Base-by-base conservation (phyloP, 2,329 filamentous ascomycete genomes). In the Sclerotinia nivalis region DNA sequence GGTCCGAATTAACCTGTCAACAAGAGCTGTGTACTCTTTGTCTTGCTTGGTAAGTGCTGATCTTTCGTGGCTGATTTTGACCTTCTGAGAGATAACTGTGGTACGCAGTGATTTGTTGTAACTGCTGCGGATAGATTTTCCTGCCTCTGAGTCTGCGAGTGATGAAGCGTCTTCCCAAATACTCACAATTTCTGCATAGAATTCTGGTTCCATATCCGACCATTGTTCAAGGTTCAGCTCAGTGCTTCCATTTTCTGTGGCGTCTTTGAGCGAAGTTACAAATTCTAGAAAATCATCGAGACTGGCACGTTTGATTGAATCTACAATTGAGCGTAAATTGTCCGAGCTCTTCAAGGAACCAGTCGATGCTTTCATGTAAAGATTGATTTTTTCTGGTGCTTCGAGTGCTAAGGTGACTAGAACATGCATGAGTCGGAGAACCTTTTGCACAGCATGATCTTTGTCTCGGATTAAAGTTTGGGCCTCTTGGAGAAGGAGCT, bases 71-170 rank as follows among this genome's bases (percentile, higher is more conserved):
- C 90, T 93, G 54, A 96, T 84, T 76, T 93, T 89, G 25, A 96
- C 91, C 77, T 92, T 91, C 77, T 95, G 91, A 22, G 91, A 91
- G 65, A 95, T 88, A 45, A 95, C 88, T 0, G 92, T 95, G 1
- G 92, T 93, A 58, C 93, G 86, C 54, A 93, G 81, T 56, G 91
- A 88, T 73, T 88, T 89, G 80, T 86, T 87, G 79, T 96, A 91
- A 77, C 90, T 90, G 80, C 90, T 96, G 72, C 89, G 88, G 43
- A 96, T 84, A 5, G 83, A 80, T 50, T 82, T 82, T 13, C 83
- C 81, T 5, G 81, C 77, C 58, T 82, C 79, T 22, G 86, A 83
- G 56, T 80, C 80, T 47, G 80, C 76, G 31, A 84, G 76, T 18
- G 76, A 75, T 56, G 82, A 80, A 47, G 90, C 80, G 60, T 84